Conservation (phyloP, 768 basidiomycete species). For the Russula emetica region DNA sequence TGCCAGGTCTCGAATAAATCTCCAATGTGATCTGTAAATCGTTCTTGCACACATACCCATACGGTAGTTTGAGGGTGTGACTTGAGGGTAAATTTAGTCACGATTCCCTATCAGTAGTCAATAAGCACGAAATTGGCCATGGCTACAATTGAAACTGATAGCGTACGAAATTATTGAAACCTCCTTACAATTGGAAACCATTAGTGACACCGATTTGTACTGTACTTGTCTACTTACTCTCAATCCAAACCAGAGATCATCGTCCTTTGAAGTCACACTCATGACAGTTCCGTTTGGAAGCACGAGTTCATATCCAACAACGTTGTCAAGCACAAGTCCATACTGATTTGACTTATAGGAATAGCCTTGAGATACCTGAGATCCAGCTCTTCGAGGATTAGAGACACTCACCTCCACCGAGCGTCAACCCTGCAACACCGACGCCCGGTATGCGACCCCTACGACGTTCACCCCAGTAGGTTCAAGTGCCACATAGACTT, state of each 20-base stretch:
- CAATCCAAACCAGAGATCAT: constrained; percentile 15
- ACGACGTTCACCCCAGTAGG: not conserved
- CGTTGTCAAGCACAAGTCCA: constrained; percentile 37
- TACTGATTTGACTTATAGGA: constrained; percentile 34
- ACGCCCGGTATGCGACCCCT: not conserved
- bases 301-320: constrained; percentile 32
- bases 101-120: constrained; percentile 10
- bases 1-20: not conserved
- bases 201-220: not conserved
- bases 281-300: constrained; percentile 31
- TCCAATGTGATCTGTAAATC: not conserved
- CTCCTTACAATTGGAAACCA: constrained; percentile 1
- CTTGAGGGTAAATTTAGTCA: constrained; percentile 28
- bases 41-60: constrained; percentile 17
- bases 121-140: not conserved
- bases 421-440: not conserved
- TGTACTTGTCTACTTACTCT: constrained; percentile 1
- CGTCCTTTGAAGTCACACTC: not conserved
- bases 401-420: constrained; percentile 24
- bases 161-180: constrained; percentile 21
- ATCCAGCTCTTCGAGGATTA: not conserved
- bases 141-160: no score
- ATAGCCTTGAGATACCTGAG: constrained; percentile 31
- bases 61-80: constrained; percentile 28
- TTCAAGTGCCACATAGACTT: not conserved